Conservation (phyloP, 345 rosid species). For the Aethionema arabicum region DNA sequence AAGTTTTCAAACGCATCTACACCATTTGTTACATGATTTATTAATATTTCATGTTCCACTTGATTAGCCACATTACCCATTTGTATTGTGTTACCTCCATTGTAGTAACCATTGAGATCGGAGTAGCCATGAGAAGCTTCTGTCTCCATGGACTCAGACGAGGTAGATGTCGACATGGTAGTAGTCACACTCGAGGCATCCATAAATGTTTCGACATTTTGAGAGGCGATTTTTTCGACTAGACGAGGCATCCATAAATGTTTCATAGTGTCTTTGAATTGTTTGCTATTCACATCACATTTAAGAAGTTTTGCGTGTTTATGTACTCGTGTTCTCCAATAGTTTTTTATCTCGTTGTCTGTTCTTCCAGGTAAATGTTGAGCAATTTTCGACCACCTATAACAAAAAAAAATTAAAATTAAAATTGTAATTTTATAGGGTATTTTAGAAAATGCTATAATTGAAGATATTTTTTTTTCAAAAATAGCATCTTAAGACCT, state of each 20-base stretch:
- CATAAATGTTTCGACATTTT: not conserved
- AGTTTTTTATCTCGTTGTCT: constrained; percentile 73
- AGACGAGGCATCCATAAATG: constrained; percentile 55
- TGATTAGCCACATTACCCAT: constrained; percentile 2
- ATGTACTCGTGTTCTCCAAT: constrained; percentile 76
- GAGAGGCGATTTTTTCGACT: constrained; percentile 17
- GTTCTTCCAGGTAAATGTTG: constrained; percentile 76
- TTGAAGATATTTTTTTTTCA: too few relatives aligned
- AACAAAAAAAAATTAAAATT: too few relatives aligned
- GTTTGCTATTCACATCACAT: constrained; percentile 55
- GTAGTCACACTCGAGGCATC: constrained; percentile 13
- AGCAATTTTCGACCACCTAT: constrained; percentile 74
- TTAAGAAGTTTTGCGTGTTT: constrained; percentile 62
- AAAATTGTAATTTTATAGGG: too few relatives aligned
- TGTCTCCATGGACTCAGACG: constrained; percentile 6
- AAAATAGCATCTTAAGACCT: too few relatives aligned
- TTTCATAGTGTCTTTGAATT: constrained; percentile 50
- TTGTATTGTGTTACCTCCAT: not conserved
- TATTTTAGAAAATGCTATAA: too few relatives aligned
- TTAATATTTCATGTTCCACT: constrained; percentile 9
- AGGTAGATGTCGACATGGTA: constrained; percentile 14
- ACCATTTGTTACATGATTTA: constrained; percentile 13
- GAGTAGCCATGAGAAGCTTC: not conserved
- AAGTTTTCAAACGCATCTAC: constrained; percentile 3
- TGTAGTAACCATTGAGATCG: constrained; percentile 15